These are phyloP conservation scores for Coniella vitis DNA, from an alignment of 2,329 filamentous ascomycete species.

Conservation along the genomic window DNA sequence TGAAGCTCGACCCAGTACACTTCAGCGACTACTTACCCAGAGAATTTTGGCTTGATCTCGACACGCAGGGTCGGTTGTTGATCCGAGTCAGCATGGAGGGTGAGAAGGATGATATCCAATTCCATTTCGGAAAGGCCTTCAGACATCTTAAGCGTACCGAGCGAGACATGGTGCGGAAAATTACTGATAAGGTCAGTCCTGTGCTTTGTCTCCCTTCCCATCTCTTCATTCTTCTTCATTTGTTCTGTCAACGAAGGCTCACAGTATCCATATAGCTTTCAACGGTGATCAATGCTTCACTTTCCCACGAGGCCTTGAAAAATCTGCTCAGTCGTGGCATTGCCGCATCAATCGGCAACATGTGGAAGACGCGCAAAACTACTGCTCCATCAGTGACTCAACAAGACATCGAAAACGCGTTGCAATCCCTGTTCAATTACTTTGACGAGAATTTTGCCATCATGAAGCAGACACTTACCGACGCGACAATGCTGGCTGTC, in stretches of 20 bases:
- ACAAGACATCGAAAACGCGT: conserved; percentile 69
- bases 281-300: conserved; percentile 81
- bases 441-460: conserved; percentile 99
- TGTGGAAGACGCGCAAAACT: conserved; percentile 56
- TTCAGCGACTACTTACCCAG: conserved; percentile 93
- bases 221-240: not conserved
- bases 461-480: conserved; percentile 94
- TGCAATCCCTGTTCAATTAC: conserved; percentile 83
- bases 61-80: conserved; percentile 85
- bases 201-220: too few relatives aligned
- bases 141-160: conserved; percentile 91
- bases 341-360: conserved; percentile 64
- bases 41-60: conserved; percentile 96
- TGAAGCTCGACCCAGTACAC: conserved; percentile 96
- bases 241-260: not conserved
- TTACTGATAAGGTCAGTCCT: conserved; percentile 83
- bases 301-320: conserved; percentile 76
- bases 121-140: conserved; percentile 97
- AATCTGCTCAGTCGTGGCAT: conserved; percentile 64
- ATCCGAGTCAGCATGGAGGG: conserved; percentile 97
- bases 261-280: conserved; percentile 58
- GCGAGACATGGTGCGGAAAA: conserved; percentile 94
- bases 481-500: conserved; percentile 94
- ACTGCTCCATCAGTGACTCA: conserved; percentile 54
- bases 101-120: conserved; percentile 95